Conservation (phyloP, 2,329 filamentous ascomycete species). For the Fusarium drepaniforme region DNA sequence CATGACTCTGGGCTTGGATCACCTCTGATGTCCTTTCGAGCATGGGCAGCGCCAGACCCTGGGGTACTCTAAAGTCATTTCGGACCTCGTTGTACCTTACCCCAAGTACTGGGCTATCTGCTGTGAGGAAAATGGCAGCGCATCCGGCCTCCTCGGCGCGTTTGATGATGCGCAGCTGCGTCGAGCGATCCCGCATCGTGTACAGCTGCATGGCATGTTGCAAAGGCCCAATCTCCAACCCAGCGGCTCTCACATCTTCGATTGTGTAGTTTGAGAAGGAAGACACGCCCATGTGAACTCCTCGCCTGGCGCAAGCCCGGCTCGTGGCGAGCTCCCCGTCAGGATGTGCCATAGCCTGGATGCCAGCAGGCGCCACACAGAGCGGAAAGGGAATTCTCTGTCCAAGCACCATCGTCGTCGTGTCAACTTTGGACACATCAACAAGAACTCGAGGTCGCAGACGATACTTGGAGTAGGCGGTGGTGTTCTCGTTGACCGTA, state of each 20-base stretch:
- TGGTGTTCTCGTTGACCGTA: not conserved
- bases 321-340: conserved; percentile 64
- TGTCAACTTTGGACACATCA: conserved; percentile 13
- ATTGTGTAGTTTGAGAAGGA: conserved; percentile 48
- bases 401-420: not conserved
- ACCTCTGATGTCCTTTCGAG: not conserved
- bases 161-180: conserved; percentile 3
- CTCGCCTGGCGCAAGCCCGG: conserved; percentile 53
- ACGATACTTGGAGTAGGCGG: conserved; percentile 7
- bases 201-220: conserved; percentile 7
- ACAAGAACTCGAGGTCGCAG: conserved; percentile 10
- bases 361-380: conserved; percentile 64
- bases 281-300: conserved; percentile 62
- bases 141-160: conserved; percentile 5
- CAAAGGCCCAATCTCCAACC: not conserved
- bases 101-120: conserved; percentile 6
- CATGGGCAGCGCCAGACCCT: not conserved
- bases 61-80: not conserved
- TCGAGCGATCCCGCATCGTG: conserved; percentile 10
- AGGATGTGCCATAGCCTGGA: conserved; percentile 63
- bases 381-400: conserved; percentile 58
- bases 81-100: conserved; percentile 13
- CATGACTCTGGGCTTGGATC: conserved; percentile 1
- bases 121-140: conserved; percentile 10
- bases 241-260: not conserved